phyloP scores from a whole-genome alignment of 73 alveolate genomes.

The Paramecium bursaria region DNA sequence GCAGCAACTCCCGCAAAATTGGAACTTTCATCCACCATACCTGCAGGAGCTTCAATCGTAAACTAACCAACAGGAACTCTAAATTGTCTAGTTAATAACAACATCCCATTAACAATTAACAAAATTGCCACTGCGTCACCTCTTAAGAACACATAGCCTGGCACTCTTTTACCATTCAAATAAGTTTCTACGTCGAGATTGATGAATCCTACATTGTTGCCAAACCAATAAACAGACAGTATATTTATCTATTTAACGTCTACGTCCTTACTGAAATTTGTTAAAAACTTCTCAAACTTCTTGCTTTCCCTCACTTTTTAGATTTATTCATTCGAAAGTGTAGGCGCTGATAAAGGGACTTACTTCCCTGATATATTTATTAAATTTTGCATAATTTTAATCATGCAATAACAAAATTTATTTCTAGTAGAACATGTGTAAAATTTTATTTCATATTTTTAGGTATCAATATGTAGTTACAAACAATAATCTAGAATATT shows the following conservation, averaged over 20 bases:
- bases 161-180: slow-evolving; percentile 53
- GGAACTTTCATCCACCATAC: slow-evolving; percentile 68
- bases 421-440: too few relatives aligned
- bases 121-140: slow-evolving; percentile 69
- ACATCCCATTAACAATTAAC: slow-evolving; percentile 40
- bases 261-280: too few relatives aligned
- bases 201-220: slow-evolving; percentile 66
- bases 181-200: slow-evolving; percentile 56
- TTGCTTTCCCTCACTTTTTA: too few relatives aligned
- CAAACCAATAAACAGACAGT: slow-evolving; percentile 60
- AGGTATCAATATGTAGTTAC: too few relatives aligned
- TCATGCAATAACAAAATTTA: too few relatives aligned
- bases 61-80: slow-evolving; percentile 67
- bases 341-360: too few relatives aligned
- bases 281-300: too few relatives aligned
- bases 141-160: slow-evolving; percentile 66
- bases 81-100: slow-evolving; percentile 58
- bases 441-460: too few relatives aligned
- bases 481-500: too few relatives aligned
- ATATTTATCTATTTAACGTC: slow-evolving; percentile 7
- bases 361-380: too few relatives aligned
- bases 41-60: slow-evolving; percentile 68
- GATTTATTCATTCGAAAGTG: too few relatives aligned
- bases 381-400: too few relatives aligned
- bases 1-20: slow-evolving; percentile 72